Percentiles rank a stretch among this genome's conserved stretches.
Evolutionary conservation across 805 yeast genomes (phyloP).

Genomic region (Lachancea dasiensis): DNA sequence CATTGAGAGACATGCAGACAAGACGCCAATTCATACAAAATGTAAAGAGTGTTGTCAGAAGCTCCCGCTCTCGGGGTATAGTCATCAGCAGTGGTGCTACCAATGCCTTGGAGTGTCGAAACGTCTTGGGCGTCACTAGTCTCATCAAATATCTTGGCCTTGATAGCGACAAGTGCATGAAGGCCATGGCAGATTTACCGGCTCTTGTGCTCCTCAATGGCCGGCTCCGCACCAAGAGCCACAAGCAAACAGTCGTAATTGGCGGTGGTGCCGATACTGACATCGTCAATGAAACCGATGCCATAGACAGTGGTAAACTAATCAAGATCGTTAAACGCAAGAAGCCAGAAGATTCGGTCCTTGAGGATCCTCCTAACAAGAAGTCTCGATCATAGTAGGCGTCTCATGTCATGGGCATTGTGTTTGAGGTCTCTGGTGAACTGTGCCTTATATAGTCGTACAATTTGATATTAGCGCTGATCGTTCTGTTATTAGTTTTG

Average conservation of each 20-base stretch:
- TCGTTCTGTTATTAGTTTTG: background rate
- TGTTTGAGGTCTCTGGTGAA: too few relatives aligned
- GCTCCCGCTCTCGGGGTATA: constrained; percentile 75
- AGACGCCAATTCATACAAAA: constrained; percentile 66
- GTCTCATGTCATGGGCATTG: too few relatives aligned
- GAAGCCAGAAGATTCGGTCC: background rate
- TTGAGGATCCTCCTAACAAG: background rate
- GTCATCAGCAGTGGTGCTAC: constrained; percentile 73
- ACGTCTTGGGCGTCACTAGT: constrained; percentile 61
- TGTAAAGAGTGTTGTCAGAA: constrained; percentile 66
- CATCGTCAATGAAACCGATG: constrained; percentile 21
- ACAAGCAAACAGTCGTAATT: constrained; percentile 64
- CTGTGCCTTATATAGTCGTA: background rate
- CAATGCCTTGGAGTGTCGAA: constrained; percentile 52
- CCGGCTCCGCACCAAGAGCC: constrained; percentile 61
- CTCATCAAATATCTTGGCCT: constrained; percentile 67
- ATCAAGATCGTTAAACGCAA: constrained; percentile 23
- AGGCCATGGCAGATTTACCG: constrained; percentile 54
- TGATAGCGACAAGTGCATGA: constrained; percentile 52
- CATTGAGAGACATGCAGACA: constrained; percentile 38
- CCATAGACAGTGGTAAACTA: constrained; percentile 12
- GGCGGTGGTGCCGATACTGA: constrained; percentile 48
- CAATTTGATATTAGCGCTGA: too few relatives aligned
- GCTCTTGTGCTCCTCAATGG: constrained; percentile 66
- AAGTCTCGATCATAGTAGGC: background rate